Base-by-base conservation (phyloP, 139 green algal genomes). In the Asterochloris erici region DNA sequence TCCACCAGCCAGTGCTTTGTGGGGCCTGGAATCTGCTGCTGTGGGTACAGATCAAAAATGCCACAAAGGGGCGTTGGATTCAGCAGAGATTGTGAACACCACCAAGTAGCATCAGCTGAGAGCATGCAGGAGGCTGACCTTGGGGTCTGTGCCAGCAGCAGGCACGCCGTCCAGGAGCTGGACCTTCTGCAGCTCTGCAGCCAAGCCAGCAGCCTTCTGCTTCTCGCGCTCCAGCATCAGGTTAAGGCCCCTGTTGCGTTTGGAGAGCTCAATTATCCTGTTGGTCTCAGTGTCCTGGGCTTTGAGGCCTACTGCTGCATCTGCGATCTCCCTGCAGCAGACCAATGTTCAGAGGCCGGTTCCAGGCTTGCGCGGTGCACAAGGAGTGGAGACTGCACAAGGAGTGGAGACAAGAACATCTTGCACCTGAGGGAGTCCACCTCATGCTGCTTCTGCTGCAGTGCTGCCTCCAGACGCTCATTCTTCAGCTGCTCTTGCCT, bases 291-390 rank as follows among this genome's bases (percentile, higher is more conserved):
- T 62, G 47, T 80, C 76, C n/a, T 80, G 76, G 19, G 76, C 76
- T 80, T 80, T 80, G 23, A 80, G 60, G 19, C 76, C 76, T n/a
- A 80, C 68, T 61, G 76, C 76, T 80, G 76, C 76, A 80, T 80
- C 76, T 13, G 76, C 68, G 38, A 80, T 61, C 76, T 80, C 76
- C 60, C 76, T 80, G 76, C 76, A 80, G 60, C 26, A 47, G 10
- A 62, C 47, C 0, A 10, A 68, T 47, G 54, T 24, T 14, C 19
- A 15, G 29, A 63, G 12, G 10, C 17, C 19, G 17, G 63, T 21
- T 16, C 17, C 19, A n/a, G 11, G 0, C n/a, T 63, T 27, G 60
- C 38, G 29, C 21, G 69, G n/a, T 54, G 66, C 66, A 71, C 66
- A 71, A 26, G 66, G 2, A 71, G 15, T 70, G 14, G 14, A 24